A percentile compares a stretch with the other conserved stretches of the same genome.
Evolutionary conservation across 2,329 filamentous ascomycete species (phyloP).

Genomic region (Colletotrichum camelliae): DNA sequence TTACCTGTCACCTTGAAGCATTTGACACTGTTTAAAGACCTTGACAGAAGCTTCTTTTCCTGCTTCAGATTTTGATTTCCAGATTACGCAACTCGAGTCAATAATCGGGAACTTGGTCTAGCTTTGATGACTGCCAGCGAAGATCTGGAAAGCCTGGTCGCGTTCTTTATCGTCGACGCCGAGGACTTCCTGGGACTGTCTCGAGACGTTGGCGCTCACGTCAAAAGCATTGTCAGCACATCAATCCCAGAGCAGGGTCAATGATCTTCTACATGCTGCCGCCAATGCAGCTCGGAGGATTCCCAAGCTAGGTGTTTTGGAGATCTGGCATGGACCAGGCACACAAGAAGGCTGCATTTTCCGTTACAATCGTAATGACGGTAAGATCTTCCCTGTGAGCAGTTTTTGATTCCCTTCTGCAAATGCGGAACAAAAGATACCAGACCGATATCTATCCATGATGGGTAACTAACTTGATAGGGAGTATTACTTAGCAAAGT

Average conservation of each 20-base stretch:
- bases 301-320: too few species aligned
- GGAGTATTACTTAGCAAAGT: not conserved
- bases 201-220: not conserved
- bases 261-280: not conserved
- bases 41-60: not conserved
- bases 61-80: not conserved
- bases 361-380: too few species aligned
- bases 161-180: not conserved
- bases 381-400: too few species aligned
- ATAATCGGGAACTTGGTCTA: not conserved
- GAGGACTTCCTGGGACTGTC: not conserved
- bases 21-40: not conserved
- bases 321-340: too few species aligned
- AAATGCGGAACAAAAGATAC: not conserved
- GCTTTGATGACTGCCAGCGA: not conserved
- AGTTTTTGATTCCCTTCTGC: too few species aligned
- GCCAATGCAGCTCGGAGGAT: too few species aligned
- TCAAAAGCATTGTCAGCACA: not conserved
- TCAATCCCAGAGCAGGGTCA: not conserved
- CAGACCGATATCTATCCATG: not conserved
- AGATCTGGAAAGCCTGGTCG: not conserved
- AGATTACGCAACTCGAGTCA: not conserved
- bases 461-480: not conserved
- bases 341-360: too few species aligned
- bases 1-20: not conserved